These are phyloP conservation scores for bread wheat (Triticum aestivum) DNA, from an alignment of 176 grass and related monocot species.

Conservation along the genomic window DNA sequence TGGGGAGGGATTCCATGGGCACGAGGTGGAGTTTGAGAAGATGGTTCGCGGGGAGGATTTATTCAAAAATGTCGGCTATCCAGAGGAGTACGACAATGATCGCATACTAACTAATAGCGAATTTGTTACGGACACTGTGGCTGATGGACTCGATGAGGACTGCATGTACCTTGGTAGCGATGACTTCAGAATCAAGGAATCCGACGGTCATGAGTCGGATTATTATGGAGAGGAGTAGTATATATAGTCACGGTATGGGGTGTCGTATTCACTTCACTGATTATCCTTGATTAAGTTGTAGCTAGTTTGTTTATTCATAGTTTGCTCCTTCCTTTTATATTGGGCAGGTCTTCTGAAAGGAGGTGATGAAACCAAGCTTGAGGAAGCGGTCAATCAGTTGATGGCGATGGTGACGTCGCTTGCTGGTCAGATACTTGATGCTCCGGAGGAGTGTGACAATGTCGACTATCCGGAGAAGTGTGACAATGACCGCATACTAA, in stretches of 20 bases:
- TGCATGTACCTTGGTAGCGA: background rate
- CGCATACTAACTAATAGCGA: background rate
- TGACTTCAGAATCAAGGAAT: background rate
- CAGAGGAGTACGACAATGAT: background rate
- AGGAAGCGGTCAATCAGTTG: no score
- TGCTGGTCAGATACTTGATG: no score
- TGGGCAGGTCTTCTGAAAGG: no score
- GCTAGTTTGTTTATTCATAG: background rate
- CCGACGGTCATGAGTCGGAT: background rate
- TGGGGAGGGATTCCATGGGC: background rate
- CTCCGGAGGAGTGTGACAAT: no score
- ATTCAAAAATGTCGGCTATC: background rate
- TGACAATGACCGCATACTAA: no score
- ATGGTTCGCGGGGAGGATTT: background rate
- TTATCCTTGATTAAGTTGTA: background rate
- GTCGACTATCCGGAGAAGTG: no score
- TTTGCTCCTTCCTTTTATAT: no score
- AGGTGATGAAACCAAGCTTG: no score
- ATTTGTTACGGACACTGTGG: background rate
- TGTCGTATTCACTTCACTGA: background rate
- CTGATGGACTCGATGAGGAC: background rate
- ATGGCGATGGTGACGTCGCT: no score
- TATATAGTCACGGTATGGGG: background rate
- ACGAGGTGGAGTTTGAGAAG: background rate
- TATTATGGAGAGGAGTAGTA: background rate